phyloP scores from a whole-genome alignment of 441 rosid species.

The Corymbia calophylla region DNA sequence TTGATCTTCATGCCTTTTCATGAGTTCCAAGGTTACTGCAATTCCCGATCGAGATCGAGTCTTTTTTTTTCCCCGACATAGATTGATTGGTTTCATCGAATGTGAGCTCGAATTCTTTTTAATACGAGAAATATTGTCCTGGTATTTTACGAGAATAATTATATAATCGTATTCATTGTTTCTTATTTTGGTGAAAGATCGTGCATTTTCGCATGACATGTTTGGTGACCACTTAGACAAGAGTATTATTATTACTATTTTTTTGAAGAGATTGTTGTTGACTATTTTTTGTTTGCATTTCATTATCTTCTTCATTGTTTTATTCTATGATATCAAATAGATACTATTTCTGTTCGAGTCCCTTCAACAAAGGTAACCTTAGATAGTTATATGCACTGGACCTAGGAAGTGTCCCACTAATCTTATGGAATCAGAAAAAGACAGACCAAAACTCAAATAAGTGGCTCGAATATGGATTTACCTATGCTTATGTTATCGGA shows the following conservation, averaged over 20 bases:
- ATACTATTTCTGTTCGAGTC: background rate
- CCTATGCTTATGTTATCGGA: background rate
- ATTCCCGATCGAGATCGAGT: background rate
- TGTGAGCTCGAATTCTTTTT: background rate
- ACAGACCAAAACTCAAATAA: background rate
- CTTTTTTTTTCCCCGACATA: background rate
- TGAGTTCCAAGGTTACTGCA: background rate
- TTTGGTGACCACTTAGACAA: background rate
- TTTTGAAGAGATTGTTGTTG: background rate
- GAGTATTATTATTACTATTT: background rate
- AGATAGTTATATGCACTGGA: background rate
- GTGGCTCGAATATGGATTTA: background rate
- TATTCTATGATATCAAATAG: background rate
- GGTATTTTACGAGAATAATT: background rate
- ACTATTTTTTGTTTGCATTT: background rate
- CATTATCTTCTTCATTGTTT: background rate
- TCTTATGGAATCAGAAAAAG: background rate
- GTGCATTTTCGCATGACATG: background rate
- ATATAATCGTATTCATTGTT: background rate
- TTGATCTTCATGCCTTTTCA: background rate
- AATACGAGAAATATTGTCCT: fast-evolving
- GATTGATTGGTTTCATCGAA: background rate
- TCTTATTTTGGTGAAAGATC: background rate
- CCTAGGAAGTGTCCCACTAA: background rate
- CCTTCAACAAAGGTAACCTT: background rate